Percentiles rank a stretch among this genome's conserved stretches.
These are phyloP conservation scores for Beauveria bassiana DNA, from an alignment of 2,329 filamentous ascomycete genomes.

Conservation along the genomic window DNA sequence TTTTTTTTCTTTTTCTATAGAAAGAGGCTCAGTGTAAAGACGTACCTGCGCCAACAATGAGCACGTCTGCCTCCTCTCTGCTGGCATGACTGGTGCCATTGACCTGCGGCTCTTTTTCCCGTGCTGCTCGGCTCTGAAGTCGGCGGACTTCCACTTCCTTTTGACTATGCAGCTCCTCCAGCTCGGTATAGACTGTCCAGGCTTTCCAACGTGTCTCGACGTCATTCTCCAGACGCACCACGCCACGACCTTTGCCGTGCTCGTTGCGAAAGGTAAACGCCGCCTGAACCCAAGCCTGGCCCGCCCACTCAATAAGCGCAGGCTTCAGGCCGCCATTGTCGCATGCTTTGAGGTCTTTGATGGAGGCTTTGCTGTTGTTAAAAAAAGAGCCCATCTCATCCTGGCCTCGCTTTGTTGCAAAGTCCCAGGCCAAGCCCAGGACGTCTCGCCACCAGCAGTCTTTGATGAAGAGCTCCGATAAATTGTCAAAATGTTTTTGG, in stretches of 20 bases:
- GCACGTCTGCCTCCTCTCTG: background rate
- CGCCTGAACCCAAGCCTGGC: conserved; percentile 6
- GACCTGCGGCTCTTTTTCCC: background rate
- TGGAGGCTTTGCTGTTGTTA: background rate
- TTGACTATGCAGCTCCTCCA: conserved; percentile 2
- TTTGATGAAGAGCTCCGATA: conserved; percentile 17
- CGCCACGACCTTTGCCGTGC: background rate
- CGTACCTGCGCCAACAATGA: conserved; percentile 6
- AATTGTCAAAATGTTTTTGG: background rate
- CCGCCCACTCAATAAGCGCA: conserved; percentile 2
- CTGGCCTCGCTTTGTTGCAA: conserved; percentile 18
- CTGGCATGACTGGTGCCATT: background rate
- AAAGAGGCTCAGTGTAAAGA: background rate
- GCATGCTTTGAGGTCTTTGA: background rate
- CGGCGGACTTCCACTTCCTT: background rate
- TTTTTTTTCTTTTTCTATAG: too few species aligned
- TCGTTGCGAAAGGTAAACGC: conserved; percentile 2
- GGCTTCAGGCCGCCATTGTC: background rate
- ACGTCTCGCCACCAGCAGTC: conserved; percentile 24
- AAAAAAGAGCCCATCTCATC: conserved; percentile 14
- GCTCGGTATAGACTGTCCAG: conserved; percentile 5
- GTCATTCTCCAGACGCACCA: conserved; percentile 5
- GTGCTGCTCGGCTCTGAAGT: background rate
- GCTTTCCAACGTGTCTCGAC: background rate
- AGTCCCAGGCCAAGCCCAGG: conserved; percentile 22